phyloP scores from a whole-genome alignment of 225 moss, liverwort and hornwort genomes.

The Pleurozium schreberi region DNA sequence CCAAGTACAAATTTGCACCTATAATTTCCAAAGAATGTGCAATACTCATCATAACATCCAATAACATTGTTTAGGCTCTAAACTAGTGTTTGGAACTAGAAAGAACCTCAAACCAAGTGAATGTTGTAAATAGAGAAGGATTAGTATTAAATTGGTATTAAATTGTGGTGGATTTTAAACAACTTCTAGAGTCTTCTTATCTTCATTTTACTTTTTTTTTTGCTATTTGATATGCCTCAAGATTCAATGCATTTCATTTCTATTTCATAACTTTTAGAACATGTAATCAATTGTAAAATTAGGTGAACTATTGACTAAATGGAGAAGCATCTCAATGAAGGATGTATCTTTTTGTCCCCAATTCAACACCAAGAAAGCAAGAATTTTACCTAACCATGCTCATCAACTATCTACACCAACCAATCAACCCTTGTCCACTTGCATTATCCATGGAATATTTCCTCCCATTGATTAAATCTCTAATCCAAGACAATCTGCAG shows the following conservation, averaged over 20 bases:
- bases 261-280: not conserved
- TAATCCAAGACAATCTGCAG: not conserved
- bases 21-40: not conserved
- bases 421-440: not conserved
- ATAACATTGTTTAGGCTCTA: not conserved
- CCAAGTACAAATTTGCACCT: not conserved
- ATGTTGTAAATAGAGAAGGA: not conserved
- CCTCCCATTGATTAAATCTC: not conserved
- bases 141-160: not conserved
- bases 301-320: fast-evolving
- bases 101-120: not conserved
- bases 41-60: not conserved
- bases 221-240: not conserved
- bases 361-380: not conserved
- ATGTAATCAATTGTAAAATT: not conserved
- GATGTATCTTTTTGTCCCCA: not conserved
- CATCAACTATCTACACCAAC: not conserved
- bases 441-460: not conserved
- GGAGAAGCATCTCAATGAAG: fast-evolving
- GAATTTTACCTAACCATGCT: fast-evolving
- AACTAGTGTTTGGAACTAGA: not conserved
- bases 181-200: fast-evolving
- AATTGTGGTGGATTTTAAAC: not conserved
- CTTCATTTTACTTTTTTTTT: not conserved
- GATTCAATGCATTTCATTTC: not conserved